phyloP scores from a whole-genome alignment of 1,284 basidiomycete species.

The Volvariella volvacea region DNA sequence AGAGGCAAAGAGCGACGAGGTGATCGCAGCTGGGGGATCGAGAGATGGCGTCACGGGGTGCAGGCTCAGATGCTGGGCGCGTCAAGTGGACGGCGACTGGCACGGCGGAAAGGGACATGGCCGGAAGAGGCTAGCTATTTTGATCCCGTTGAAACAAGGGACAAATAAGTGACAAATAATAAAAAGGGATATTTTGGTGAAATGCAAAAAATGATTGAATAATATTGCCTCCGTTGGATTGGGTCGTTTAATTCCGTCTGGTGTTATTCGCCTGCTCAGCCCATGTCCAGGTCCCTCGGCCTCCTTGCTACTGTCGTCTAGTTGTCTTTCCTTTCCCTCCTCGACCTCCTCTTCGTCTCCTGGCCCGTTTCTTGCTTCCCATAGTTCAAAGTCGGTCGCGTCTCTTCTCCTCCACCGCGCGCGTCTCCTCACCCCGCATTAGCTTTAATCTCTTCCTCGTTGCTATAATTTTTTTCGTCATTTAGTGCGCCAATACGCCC shows the following conservation, averaged over 20 bases:
- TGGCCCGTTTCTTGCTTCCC: conserved; percentile 10
- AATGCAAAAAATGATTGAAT: background rate
- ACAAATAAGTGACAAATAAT: conserved; percentile 5
- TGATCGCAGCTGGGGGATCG: conserved; percentile 13
- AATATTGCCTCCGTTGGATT: conserved; percentile 27
- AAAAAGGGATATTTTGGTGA: conserved; percentile 20
- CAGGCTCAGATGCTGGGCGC: conserved; percentile 9
- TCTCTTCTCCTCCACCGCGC: conserved; percentile 13
- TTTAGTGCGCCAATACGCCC: conserved; percentile 4
- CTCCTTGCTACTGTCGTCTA: conserved; percentile 10
- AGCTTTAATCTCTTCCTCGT: conserved; percentile 1
- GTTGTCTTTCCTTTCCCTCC: conserved; percentile 14
- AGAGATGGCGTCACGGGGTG: conserved; percentile 11
- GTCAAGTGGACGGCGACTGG: conserved; percentile 26
- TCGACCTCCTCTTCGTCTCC: conserved; percentile 10
- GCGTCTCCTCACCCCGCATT: conserved; percentile 7
- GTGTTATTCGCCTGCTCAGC: background rate
- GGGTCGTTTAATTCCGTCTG: conserved; percentile 30
- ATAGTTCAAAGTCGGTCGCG: conserved; percentile 18
- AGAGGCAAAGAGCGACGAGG: background rate
- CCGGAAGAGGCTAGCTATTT: conserved; percentile 20
- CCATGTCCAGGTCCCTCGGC: conserved; percentile 1
- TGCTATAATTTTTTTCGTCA: conserved; percentile 11
- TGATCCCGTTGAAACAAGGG: conserved; percentile 33
- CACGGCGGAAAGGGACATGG: conserved; percentile 16